Evolutionary conservation across 306 rosid genomes (phyloP).

Genomic region (Lathyrus sativus): DNA sequence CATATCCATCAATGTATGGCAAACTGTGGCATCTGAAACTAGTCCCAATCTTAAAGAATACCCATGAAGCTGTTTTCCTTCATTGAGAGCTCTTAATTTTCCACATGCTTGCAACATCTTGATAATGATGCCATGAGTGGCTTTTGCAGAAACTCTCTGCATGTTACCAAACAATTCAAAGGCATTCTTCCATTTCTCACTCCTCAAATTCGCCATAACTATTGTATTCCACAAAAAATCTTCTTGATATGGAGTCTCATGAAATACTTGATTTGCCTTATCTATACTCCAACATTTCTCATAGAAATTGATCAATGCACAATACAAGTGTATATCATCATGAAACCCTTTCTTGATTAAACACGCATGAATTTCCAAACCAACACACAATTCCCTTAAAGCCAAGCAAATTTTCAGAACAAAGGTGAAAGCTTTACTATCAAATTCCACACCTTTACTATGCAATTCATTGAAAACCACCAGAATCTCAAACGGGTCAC

Average conservation of each 20-base stretch:
- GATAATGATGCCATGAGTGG: conserved; percentile 45
- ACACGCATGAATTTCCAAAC: conserved; percentile 59
- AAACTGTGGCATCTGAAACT: conserved; percentile 50
- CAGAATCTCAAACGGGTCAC: conserved; percentile 48
- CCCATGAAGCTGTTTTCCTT: conserved; percentile 80
- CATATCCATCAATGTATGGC: conserved; percentile 71
- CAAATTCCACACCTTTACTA: conserved; percentile 48
- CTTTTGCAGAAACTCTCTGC: conserved; percentile 52
- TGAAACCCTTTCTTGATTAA: conserved; percentile 60
- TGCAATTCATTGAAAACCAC: conserved; percentile 50
- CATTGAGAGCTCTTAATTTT: conserved; percentile 59
- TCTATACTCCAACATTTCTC: conserved; percentile 58
- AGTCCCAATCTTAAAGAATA: conserved; percentile 54
- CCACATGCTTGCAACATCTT: conserved; percentile 74
- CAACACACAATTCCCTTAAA: conserved; percentile 51
- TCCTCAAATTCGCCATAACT: conserved; percentile 58
- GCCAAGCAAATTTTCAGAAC: conserved; percentile 55
- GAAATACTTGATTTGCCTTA: conserved; percentile 54
- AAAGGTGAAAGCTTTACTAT: conserved; percentile 51
- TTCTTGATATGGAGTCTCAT: conserved; percentile 52
- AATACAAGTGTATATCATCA: conserved; percentile 56
- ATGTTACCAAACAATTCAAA: conserved; percentile 49
- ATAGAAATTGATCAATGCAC: conserved; percentile 61
- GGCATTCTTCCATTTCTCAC: conserved; percentile 55
- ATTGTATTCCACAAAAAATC: conserved; percentile 65